phyloP scores from a whole-genome alignment of 2,329 filamentous ascomycete species.

The Talaromyces rugulosus region DNA sequence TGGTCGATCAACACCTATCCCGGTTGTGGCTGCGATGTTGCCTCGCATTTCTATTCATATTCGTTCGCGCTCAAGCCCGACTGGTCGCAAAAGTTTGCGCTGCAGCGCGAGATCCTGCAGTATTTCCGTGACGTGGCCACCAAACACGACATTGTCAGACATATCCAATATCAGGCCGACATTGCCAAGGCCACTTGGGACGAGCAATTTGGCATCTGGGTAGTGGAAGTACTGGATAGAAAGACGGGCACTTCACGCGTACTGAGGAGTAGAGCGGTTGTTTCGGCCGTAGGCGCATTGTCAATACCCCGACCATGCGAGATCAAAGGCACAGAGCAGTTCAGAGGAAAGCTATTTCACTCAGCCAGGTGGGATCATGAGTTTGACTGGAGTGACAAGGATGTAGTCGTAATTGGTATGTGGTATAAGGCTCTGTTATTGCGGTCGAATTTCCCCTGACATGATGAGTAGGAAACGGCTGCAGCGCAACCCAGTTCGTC shows the following conservation, averaged over 20 bases:
- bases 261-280: slow-evolving; percentile 22
- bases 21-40: slow-evolving; percentile 37
- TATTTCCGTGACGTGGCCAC: slow-evolving; percentile 20
- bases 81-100: slow-evolving; percentile 33
- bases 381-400: slow-evolving; percentile 34
- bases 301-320: slow-evolving; percentile 24
- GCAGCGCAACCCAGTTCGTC: slow-evolving; percentile 47
- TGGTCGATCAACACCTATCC: slow-evolving; percentile 34
- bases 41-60: slow-evolving; percentile 40
- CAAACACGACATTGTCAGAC: slow-evolving; percentile 17
- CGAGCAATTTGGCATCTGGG: slow-evolving; percentile 21
- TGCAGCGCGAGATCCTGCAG: slow-evolving; percentile 33
- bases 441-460: not conserved
- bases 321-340: slow-evolving; percentile 27
- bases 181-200: slow-evolving; percentile 19
- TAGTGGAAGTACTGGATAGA: slow-evolving; percentile 22
- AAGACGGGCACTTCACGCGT: slow-evolving; percentile 16
- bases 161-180: slow-evolving; percentile 20
- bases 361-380: slow-evolving; percentile 40
- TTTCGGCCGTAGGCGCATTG: slow-evolving; percentile 28
- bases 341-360: slow-evolving; percentile 36
- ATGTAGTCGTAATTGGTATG: slow-evolving; percentile 36
- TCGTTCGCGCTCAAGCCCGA: slow-evolving; percentile 39
- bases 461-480: slow-evolving; percentile 38
- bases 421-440: slow-evolving; percentile 5